These are phyloP conservation scores for Aspergillus nanangensis DNA, from an alignment of 495 filamentous ascomycete genomes.

Conservation along the genomic window DNA sequence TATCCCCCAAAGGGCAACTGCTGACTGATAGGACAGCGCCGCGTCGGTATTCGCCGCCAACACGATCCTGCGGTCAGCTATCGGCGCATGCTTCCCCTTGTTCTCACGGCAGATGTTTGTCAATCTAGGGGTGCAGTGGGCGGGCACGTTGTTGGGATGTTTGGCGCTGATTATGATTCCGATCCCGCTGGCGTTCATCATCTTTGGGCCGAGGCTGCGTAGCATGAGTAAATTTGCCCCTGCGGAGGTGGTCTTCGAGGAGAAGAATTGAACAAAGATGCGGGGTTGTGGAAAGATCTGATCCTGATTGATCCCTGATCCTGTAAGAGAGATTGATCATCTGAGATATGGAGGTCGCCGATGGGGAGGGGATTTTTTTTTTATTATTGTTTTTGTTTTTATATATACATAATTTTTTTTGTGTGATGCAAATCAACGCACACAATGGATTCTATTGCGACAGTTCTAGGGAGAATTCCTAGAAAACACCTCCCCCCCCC, in stretches of 20 bases:
- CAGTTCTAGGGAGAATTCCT: no score
- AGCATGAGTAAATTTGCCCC: constrained; percentile 35
- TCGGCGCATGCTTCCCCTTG: constrained; percentile 75
- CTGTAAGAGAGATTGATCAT: no score
- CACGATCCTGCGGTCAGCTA: constrained; percentile 76
- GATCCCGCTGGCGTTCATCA: constrained; percentile 52
- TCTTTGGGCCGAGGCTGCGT: constrained; percentile 28
- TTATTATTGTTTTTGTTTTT: no score
- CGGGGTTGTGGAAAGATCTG: no score
- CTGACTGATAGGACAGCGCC: constrained; percentile 41
- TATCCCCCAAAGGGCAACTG: background rate
- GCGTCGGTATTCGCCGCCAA: constrained; percentile 90
- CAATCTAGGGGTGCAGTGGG: constrained; percentile 73
- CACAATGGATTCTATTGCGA: no score
- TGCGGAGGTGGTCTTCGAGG: constrained; percentile 10
- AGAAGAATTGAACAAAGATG: constrained; percentile 5
- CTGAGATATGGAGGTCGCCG: no score
- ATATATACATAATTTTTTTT: no score
- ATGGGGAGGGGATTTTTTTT: no score
- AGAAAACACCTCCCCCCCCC: no score
- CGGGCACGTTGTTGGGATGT: constrained; percentile 70
- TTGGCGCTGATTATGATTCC: constrained; percentile 66
- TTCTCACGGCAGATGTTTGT: constrained; percentile 79
- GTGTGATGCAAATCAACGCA: no score
- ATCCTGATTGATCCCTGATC: no score